A percentile compares a stretch with the other conserved stretches of the same genome.
Conservation (phyloP, 768 basidiomycete genomes). For the Auriscalpium vulgare region DNA sequence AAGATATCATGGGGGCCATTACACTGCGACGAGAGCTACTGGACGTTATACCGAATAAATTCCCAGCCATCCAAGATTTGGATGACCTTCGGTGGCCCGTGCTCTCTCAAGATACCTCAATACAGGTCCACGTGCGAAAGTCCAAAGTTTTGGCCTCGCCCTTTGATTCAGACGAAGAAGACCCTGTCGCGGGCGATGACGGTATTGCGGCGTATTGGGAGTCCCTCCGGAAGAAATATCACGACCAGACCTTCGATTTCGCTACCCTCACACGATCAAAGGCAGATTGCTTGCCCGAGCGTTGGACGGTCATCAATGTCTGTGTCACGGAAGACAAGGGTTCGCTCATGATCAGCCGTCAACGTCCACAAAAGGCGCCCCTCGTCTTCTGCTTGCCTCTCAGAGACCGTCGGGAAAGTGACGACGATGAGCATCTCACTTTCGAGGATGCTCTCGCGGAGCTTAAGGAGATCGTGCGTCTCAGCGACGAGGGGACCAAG, state of each 20-base stretch:
- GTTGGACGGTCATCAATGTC: constrained; percentile 83
- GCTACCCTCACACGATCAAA: constrained; percentile 34
- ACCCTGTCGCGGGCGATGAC: constrained; percentile 20
- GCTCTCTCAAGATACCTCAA: constrained; percentile 37
- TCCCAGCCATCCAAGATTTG: constrained; percentile 28
- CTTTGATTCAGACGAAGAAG: constrained; percentile 31
- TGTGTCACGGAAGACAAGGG: constrained; percentile 76
- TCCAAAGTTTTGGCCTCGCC: constrained; percentile 16
- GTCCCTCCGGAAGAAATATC: constrained; percentile 46
- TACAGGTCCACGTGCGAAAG: constrained; percentile 21
- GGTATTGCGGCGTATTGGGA: constrained; percentile 57
- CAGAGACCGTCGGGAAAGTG: constrained; percentile 70
- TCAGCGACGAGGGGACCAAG: constrained; percentile 71
- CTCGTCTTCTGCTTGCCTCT: constrained; percentile 87
- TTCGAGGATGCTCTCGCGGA: constrained; percentile 70
- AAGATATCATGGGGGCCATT: constrained; percentile 70
- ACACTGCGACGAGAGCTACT: constrained; percentile 83
- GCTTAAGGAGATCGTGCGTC: constrained; percentile 68
- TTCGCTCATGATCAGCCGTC: constrained; percentile 77
- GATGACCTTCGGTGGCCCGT: constrained; percentile 78
- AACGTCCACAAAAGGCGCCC: constrained; percentile 52
- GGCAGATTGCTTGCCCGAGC: constrained; percentile 45
- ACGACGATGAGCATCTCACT: constrained; percentile 63
- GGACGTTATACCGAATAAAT: constrained; percentile 72
- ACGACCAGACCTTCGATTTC: constrained; percentile 33